phyloP scores from a whole-genome alignment of 495 filamentous ascomycete species.

The Penicillium silybi region DNA sequence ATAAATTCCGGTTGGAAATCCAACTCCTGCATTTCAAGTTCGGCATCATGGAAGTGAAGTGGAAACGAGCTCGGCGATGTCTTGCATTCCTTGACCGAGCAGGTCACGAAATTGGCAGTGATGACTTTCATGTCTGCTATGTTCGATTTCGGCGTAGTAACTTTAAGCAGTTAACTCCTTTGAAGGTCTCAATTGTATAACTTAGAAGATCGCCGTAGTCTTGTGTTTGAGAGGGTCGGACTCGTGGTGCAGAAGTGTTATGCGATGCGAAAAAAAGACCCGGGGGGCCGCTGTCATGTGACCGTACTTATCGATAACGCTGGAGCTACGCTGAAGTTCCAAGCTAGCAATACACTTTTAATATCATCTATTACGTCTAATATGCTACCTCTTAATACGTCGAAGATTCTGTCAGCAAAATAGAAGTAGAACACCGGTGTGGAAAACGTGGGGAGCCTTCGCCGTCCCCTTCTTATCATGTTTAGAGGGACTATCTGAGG shows the following conservation, averaged over 20 bases:
- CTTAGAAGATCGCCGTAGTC: not conserved
- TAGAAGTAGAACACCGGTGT: not conserved
- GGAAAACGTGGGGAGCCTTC: not conserved
- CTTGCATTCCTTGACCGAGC: conserved; percentile 93
- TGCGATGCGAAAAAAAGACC: conserved; percentile 12
- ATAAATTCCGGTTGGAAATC: conserved; percentile 77
- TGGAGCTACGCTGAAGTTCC: not conserved
- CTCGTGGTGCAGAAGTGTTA: not conserved
- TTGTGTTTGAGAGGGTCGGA: not conserved
- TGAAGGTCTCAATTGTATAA: not conserved
- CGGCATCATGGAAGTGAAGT: conserved; percentile 84
- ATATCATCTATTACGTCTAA: not conserved
- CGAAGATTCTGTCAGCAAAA: not conserved
- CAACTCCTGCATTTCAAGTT: conserved; percentile 76
- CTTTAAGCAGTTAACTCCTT: not conserved
- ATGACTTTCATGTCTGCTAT: conserved; percentile 81
- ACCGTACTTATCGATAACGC: conserved; percentile 4
- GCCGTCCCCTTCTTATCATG: not conserved
- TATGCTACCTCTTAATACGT: not conserved
- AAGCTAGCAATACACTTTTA: not conserved
- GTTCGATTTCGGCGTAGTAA: not conserved
- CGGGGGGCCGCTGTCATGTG: conserved; percentile 19
- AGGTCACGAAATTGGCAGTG: conserved; percentile 95
- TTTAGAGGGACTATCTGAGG: not conserved
- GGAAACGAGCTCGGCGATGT: conserved; percentile 71